Evolutionary conservation across 768 basidiomycete genomes (phyloP).

Genomic region (Mycena latifolia): DNA sequence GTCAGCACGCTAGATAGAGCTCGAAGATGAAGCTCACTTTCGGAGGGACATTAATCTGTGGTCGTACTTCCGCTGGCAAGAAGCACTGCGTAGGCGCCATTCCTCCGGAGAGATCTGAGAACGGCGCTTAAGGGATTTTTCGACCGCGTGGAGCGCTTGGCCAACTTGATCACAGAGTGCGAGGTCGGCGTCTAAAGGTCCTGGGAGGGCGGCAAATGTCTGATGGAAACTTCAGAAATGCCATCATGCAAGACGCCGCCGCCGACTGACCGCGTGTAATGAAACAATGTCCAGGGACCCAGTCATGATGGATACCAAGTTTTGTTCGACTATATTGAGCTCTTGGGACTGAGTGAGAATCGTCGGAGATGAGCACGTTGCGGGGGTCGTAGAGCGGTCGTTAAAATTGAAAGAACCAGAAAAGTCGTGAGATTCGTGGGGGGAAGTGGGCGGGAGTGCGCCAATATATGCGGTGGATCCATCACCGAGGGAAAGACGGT

Average conservation of each 20-base stretch:
- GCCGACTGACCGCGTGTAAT: slow-evolving; percentile 30
- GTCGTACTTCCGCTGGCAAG: slow-evolving; percentile 29
- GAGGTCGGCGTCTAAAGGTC: slow-evolving; percentile 17
- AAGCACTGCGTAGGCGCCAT: slow-evolving; percentile 23
- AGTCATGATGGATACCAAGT: slow-evolving; percentile 18
- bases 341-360: slow-evolving; percentile 29
- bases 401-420: slow-evolving; percentile 2
- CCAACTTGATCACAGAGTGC: slow-evolving; percentile 24
- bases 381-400: slow-evolving; percentile 12
- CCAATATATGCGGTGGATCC: slow-evolving; percentile 9
- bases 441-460: slow-evolving; percentile 8
- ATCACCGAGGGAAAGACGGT: slow-evolving; percentile 21
- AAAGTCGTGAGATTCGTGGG: background rate
- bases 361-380: slow-evolving; percentile 14
- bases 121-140: slow-evolving; percentile 23
- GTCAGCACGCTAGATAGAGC: background rate
- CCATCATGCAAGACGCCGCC: slow-evolving; percentile 6
- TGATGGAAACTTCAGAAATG: slow-evolving; percentile 13
- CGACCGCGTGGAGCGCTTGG: slow-evolving; percentile 26
- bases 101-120: slow-evolving; percentile 15
- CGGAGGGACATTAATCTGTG: slow-evolving; percentile 23
- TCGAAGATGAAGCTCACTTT: slow-evolving; percentile 1
- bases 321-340: slow-evolving; percentile 14
- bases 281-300: slow-evolving; percentile 23
- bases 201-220: slow-evolving; percentile 28